These are phyloP conservation scores for Globisporangium cystogenes DNA, from an alignment of 352 stramenopile species.

Conservation along the genomic window DNA sequence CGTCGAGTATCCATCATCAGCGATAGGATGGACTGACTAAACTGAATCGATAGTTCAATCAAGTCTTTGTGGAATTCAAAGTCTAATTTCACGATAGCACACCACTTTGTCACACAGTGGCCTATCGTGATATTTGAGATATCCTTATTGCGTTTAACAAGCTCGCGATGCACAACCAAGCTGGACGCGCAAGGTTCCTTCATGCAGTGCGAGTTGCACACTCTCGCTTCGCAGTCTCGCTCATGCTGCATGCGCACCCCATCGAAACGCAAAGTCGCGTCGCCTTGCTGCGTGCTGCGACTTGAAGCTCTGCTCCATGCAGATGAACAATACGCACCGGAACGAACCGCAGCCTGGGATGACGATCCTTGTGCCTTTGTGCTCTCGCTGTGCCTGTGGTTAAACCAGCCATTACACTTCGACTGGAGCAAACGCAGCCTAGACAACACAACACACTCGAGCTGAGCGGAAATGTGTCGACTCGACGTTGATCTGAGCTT, in stretches of 20 bases:
- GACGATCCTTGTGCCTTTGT: no score
- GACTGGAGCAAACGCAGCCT: no score
- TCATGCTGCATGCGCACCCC: background rate
- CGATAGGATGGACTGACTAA: background rate
- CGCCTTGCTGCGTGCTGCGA: background rate
- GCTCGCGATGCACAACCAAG: background rate
- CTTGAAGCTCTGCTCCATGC: background rate
- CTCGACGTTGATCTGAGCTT: no score
- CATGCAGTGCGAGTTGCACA: no score
- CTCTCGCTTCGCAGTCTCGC: background rate
- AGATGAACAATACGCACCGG: background rate
- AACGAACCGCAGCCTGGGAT: background rate
- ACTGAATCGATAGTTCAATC: no score
- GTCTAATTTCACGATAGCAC: background rate
- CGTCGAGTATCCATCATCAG: background rate
- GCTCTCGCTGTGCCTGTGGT: no score
- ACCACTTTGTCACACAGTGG: background rate
- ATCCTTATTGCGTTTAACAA: background rate
- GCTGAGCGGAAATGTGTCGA: no score
- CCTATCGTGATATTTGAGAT: no score
- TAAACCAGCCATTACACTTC: background rate
- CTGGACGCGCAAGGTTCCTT: background rate
- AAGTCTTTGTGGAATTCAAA: no score
- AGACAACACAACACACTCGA: no score
- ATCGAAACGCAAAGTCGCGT: conserved; percentile 1